Evolutionary conservation across 2,329 filamentous ascomycete genomes (phyloP).

Genomic region (Xylaria sp.): DNA sequence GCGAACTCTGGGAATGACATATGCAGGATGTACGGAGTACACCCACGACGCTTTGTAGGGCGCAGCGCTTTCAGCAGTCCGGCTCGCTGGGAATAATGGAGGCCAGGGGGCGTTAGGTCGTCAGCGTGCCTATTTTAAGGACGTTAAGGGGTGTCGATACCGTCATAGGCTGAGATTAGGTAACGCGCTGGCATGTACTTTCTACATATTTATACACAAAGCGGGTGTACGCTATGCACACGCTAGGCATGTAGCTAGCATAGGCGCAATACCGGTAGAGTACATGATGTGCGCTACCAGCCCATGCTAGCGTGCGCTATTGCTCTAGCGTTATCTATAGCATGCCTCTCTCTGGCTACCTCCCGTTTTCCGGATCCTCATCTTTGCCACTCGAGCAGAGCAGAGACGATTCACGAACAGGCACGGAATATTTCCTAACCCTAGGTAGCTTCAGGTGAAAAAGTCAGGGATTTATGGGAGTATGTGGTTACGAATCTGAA

Average conservation of each 20-base stretch:
- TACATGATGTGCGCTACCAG: not conserved
- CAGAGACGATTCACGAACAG: too few relatives aligned
- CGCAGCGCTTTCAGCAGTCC: slow-evolving; percentile 15
- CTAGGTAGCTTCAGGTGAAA: too few relatives aligned
- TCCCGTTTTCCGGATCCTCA: not conserved
- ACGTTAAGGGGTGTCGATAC: not conserved
- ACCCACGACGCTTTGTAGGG: too few relatives aligned
- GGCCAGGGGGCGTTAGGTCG: slow-evolving; percentile 13
- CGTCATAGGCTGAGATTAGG: not conserved
- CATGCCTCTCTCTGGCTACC: not conserved
- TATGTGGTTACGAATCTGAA: too few relatives aligned
- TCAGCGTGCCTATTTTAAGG: slow-evolving; percentile 3
- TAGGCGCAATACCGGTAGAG: not conserved
- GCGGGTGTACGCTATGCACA: not conserved
- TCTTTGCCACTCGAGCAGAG: not conserved
- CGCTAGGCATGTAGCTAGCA: not conserved
- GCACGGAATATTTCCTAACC: too few relatives aligned
- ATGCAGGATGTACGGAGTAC: slow-evolving; percentile 7
- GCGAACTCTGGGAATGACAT: slow-evolving; percentile 4
- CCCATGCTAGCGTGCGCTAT: not conserved
- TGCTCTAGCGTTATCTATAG: not conserved
- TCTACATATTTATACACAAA: not conserved
- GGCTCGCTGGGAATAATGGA: slow-evolving; percentile 6
- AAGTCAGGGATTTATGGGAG: not conserved
- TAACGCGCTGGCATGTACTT: not conserved